Evolutionary conservation across 805 yeast genomes (phyloP).

Genomic region (Saccharomycopsis amapae): DNA sequence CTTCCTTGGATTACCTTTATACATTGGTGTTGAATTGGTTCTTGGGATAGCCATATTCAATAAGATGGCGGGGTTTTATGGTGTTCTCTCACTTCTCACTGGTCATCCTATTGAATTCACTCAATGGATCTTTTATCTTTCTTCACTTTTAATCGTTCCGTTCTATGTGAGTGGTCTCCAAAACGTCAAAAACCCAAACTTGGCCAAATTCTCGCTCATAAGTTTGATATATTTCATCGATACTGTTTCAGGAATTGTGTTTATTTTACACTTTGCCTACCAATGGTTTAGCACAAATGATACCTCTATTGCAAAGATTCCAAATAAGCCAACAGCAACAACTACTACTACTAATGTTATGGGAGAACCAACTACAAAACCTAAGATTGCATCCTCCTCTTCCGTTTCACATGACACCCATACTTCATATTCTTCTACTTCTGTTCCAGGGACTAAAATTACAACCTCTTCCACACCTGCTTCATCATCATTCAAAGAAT

Average conservation of each 20-base stretch:
- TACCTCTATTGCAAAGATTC: background rate
- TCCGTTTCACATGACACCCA: too few relatives aligned
- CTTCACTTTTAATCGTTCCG: constrained; percentile 57
- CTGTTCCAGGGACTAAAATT: too few relatives aligned
- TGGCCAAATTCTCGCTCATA: constrained; percentile 55
- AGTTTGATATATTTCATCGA: constrained; percentile 60
- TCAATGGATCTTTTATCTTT: constrained; percentile 74
- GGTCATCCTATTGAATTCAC: constrained; percentile 78
- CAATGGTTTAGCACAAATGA: constrained; percentile 62
- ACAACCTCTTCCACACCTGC: too few relatives aligned
- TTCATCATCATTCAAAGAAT: too few relatives aligned
- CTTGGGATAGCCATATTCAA: constrained; percentile 72
- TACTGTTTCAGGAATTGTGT: constrained; percentile 56
- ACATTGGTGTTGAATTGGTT: constrained; percentile 79
- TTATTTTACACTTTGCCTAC: constrained; percentile 65
- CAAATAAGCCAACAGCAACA: background rate
- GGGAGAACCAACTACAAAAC: too few relatives aligned
- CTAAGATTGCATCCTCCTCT: too few relatives aligned
- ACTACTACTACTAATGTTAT: background rate
- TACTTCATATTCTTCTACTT: too few relatives aligned
- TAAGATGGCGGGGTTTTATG: constrained; percentile 85
- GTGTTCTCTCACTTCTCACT: constrained; percentile 76
- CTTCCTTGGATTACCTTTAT: constrained; percentile 74
- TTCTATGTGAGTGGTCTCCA: constrained; percentile 55
- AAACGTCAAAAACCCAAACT: constrained; percentile 45